Conservation (phyloP, 2,329 filamentous ascomycete species). For the Penicillium sp. region DNA sequence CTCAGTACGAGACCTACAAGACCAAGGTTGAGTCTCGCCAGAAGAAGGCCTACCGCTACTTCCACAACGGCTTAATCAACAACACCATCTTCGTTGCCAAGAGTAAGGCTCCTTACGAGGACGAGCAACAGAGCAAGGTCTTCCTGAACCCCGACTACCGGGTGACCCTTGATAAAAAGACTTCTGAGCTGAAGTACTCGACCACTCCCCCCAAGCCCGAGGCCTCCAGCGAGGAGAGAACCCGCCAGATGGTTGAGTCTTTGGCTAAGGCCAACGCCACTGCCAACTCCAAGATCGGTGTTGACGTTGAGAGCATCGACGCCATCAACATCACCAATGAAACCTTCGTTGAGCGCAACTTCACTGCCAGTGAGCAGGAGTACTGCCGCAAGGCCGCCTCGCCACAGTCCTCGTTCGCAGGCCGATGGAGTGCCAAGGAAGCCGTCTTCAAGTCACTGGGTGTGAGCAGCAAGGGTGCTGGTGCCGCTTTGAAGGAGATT, state of each 20-base stretch:
- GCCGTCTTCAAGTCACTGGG: constrained; percentile 97
- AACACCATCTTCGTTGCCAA: constrained; percentile 98
- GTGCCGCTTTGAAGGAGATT: constrained; percentile 89
- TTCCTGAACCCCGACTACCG: constrained; percentile 94
- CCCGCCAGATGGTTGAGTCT: constrained; percentile 73
- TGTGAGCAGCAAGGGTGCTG: constrained; percentile 81
- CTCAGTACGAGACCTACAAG: constrained; percentile 79
- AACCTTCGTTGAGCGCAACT: constrained; percentile 92
- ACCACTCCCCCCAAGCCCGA: constrained; percentile 64
- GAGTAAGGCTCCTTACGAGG: constrained; percentile 82
- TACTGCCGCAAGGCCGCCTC: constrained; percentile 81
- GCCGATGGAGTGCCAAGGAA: constrained; percentile 96
- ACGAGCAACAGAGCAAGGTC: constrained; percentile 80
- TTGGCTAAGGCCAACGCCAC: constrained; percentile 65
- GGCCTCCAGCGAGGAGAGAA: constrained; percentile 61
- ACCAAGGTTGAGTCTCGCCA: constrained; percentile 87
- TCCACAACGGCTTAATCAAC: constrained; percentile 97
- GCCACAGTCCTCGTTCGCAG: constrained; percentile 88
- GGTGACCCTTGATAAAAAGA: constrained; percentile 83
- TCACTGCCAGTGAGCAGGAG: constrained; percentile 76
- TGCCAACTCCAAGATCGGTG: constrained; percentile 76
- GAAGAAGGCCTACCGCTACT: constrained; percentile 98
- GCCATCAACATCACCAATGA: constrained; percentile 92
- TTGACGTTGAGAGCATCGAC: constrained; percentile 87
- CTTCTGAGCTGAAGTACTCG: constrained; percentile 73